Percentiles rank a stretch among this genome's conserved stretches.
phyloP scores from a whole-genome alignment of 2,329 filamentous ascomycete genomes.

The Daldinia sp. region DNA sequence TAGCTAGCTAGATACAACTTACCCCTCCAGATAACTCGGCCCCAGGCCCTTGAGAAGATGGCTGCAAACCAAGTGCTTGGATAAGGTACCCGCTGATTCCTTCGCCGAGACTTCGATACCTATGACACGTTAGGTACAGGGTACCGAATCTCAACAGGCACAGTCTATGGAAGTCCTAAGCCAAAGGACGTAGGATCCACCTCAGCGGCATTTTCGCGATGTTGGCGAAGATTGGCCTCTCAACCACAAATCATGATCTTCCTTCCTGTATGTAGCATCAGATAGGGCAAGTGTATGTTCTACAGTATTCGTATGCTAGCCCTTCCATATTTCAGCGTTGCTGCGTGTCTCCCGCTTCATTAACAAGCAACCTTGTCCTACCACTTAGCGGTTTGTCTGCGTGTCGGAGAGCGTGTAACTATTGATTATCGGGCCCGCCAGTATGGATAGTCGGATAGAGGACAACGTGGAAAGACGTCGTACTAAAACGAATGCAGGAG shows the following conservation, averaged over 20 bases:
- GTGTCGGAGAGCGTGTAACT: constrained; percentile 13
- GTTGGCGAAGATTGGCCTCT: background rate
- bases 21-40: background rate
- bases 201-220: background rate
- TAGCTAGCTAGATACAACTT: background rate
- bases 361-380: constrained; percentile 25
- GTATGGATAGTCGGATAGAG: constrained; percentile 29
- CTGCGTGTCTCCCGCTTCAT: constrained; percentile 23
- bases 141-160: constrained; percentile 13
- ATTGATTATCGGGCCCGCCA: constrained; percentile 26
- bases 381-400: constrained; percentile 13
- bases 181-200: background rate
- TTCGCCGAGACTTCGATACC: background rate
- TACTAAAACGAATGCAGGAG: constrained; percentile 17
- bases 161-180: constrained; percentile 10
- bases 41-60: background rate
- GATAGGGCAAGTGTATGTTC: constrained; percentile 11
- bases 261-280: constrained; percentile 5
- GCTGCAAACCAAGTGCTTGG: background rate
- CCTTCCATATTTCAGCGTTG: constrained; percentile 20
- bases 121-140: background rate
- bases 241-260: constrained; percentile 16
- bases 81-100: background rate
- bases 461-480: constrained; percentile 26
- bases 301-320: constrained; percentile 20